These are phyloP conservation scores for Lasiosphaeria hispida DNA, from an alignment of 495 filamentous ascomycete species.

Conservation along the genomic window DNA sequence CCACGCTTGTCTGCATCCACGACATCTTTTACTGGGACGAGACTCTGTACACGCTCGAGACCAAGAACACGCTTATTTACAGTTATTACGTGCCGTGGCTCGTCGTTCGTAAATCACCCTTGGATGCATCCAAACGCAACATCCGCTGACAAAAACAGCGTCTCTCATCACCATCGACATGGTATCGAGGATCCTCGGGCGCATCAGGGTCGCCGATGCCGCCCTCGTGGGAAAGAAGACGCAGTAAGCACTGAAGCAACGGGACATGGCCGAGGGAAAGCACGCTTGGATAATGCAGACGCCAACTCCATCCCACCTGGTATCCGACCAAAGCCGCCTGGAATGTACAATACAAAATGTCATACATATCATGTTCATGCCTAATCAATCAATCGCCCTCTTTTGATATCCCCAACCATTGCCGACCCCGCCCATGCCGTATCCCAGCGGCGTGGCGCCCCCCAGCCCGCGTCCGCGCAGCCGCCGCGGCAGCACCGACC, in stretches of 20 bases:
- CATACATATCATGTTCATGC: neutral
- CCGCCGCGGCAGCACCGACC: conserved; percentile 56
- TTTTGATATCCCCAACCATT: conserved; percentile 57
- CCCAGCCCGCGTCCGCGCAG: conserved; percentile 50
- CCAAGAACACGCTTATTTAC: conserved; percentile 48
- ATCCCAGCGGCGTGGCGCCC: conserved; percentile 53
- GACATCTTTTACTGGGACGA: conserved; percentile 51
- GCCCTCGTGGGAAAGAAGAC: conserved; percentile 33
- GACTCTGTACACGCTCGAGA: conserved; percentile 44
- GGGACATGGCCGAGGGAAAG: neutral
- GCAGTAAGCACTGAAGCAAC: conserved; percentile 20
- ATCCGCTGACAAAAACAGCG: conserved; percentile 32
- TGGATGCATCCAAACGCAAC: neutral
- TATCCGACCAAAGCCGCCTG: conserved; percentile 1
- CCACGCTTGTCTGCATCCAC: conserved; percentile 66
- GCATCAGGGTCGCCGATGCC: conserved; percentile 35
- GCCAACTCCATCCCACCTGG: conserved; percentile 10
- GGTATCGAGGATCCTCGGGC: conserved; percentile 36
- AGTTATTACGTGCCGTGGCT: conserved; percentile 72
- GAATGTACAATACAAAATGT: neutral
- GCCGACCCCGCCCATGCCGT: conserved; percentile 45
- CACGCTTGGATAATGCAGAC: neutral
- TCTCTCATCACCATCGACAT: conserved; percentile 40
- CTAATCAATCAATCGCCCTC: conserved; percentile 38
- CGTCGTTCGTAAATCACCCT: conserved; percentile 60